These are phyloP conservation scores for Colletotrichum sp. DNA, from an alignment of 2,329 filamentous ascomycete genomes.

Conservation along the genomic window DNA sequence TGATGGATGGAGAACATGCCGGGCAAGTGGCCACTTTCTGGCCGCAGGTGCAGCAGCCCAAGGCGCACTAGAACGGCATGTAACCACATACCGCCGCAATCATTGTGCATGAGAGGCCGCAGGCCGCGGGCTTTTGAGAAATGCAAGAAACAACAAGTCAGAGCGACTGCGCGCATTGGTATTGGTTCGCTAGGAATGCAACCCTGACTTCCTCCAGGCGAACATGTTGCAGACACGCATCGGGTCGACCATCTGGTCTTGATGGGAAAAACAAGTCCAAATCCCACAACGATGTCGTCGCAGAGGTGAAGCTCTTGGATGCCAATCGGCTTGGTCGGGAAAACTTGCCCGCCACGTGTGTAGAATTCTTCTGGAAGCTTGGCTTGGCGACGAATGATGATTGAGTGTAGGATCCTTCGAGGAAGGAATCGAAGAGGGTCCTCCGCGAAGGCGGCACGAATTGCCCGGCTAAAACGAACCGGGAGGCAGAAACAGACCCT, in stretches of 20 bases:
- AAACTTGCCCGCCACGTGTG: not conserved
- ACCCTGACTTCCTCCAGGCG: not conserved
- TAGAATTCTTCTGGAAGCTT: conserved; percentile 6
- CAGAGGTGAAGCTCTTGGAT: not conserved
- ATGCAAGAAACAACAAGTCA: not conserved
- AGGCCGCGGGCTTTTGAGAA: not conserved
- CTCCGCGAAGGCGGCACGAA: not conserved
- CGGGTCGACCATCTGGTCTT: not conserved
- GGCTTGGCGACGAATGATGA: not conserved
- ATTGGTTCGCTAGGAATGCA: not conserved
- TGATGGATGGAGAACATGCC: not conserved
- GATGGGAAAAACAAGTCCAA: not conserved
- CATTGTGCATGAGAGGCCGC: not conserved
- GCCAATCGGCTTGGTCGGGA: not conserved
- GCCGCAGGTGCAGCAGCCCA: not conserved
- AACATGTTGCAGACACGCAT: not conserved
- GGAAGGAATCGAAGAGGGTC: not conserved
- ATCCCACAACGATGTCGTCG: not conserved
- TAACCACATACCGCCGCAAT: conserved; percentile 10
- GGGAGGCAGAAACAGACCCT: not conserved
- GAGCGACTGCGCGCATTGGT: not conserved
- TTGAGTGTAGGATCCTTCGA: not conserved
- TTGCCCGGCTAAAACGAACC: not conserved
- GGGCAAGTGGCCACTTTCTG: conserved; percentile 10
- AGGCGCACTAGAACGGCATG: conserved; percentile 14